Evolutionary conservation across 441 rosid genomes (phyloP), one percentile per base, ranked within the genome.

Genomic region (Syzygium malaccense): DNA sequence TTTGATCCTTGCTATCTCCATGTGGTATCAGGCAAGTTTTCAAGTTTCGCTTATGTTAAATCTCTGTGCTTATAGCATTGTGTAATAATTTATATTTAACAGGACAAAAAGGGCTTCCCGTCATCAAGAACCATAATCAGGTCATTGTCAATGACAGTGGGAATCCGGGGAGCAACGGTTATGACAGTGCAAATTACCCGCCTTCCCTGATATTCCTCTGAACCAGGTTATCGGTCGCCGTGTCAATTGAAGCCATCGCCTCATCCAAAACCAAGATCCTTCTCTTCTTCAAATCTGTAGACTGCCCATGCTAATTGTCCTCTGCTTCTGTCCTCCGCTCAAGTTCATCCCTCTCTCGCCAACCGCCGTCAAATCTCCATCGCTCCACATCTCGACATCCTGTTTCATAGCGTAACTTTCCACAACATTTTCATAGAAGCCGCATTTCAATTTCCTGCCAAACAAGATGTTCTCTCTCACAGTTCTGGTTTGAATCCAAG

Each of bases 271-370:
- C 97, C 84, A 94, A 90, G 15, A 94, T 91, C 89, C 93, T 92
- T 79, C 94, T 90, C 88, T 90, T 91, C 92, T 93, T 94, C 18
- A 94, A 91, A 37, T 94, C 91, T 93, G 51, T 94, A 96, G 6
- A 92, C 92, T 85, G 98, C 96, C 60, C 98, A 92, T 17, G 98
- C 97, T 48, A 94, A 90, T 85, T 96, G 98, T 91, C 89, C 96
- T 91, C 86, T 95, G 97, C 92, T 96, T 95, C 87, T 95, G 98
- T 60, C 98, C 97, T 26, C 98, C 98, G 56, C 98, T 96, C 80
- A 95, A 90, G 91, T 93, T 96, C 79, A 94, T 93, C 66, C 98
- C 98, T 91, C 96, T 92, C 89, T 96, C 95, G 32, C 96, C 96
- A 33, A 94, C 92, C 51, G 89, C 86, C 49, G 91, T 92, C 87